Evolutionary conservation across 768 basidiomycete genomes (phyloP), one percentile per base, ranked within the genome.

Genomic region (Stropharia rugosoannulata): DNA sequence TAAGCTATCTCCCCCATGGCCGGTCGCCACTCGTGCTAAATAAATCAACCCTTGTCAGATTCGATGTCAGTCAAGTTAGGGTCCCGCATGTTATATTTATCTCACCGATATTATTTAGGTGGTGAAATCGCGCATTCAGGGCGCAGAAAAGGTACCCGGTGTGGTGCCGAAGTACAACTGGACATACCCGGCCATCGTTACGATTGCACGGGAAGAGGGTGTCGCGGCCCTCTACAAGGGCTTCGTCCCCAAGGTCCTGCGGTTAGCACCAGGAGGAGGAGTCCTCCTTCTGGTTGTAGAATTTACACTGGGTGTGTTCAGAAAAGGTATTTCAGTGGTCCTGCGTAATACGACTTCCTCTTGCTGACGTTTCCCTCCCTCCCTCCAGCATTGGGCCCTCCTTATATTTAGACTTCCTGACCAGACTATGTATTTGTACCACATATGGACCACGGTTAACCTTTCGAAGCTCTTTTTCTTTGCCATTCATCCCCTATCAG

Each of bases 71-170:
- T 36, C n/a, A 16, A 36, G 25, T 47, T 18, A 19, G 48, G 32
- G 37, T 19, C n/a, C 27, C n/a, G n/a, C 42, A 15, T 36, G 5
- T 27, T 27, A 1, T 27, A 32, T 25, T n/a, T 16, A 42, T 12
- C 11, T 57, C 54, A 43, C 54, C 52, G 59, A 49, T 36, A 49
- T 35, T 32, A 50, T 56, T 35, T 60, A 96, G 89, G 95, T 98
- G 59, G 91, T 97, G 58, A 98, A 98, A 73, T 95, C 94, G 13
- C 89, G 96, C 44, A 95, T 98, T 38, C 97, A 99, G 74, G 86
- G 90, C 42, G 72, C 82, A 16, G 75, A 75, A 40, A 83, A 79
- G 59, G 64, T 78, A 27, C 82, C 89, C 0, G 93, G 92, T 13
- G 84, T 85, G n/a, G 71, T 71, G 1, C 89, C 90, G 16, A 95